Evolutionary conservation across 768 basidiomycete genomes (phyloP).

Genomic region (Terana coerulea): DNA sequence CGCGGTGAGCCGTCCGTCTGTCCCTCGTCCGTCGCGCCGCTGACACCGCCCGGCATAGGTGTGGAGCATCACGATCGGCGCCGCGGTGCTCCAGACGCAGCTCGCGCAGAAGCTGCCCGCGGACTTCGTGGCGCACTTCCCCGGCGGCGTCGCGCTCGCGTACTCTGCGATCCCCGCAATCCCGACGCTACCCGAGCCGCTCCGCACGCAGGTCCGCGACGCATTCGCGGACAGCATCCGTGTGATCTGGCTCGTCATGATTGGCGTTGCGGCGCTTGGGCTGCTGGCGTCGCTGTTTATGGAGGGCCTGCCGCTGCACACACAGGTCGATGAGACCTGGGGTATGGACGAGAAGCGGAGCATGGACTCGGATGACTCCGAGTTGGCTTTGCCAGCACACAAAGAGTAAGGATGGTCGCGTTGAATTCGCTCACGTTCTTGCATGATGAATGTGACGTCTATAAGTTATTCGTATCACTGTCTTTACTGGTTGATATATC

Average conservation of each 20-base stretch:
- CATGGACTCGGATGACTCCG: no score
- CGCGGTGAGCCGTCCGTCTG: background rate
- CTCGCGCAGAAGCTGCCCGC: conserved; percentile 28
- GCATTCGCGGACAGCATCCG: conserved; percentile 29
- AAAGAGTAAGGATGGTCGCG: no score
- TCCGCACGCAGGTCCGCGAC: conserved; percentile 23
- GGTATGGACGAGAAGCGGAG: conserved; percentile 16
- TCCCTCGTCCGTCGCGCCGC: background rate
- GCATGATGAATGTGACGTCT: no score
- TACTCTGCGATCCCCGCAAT: conserved; percentile 29
- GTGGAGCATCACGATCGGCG: conserved; percentile 34
- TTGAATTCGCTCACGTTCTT: no score
- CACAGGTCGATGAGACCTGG: conserved; percentile 27
- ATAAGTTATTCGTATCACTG: no score
- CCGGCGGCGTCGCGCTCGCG: conserved; percentile 22
- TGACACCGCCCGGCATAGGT: conserved; percentile 21
- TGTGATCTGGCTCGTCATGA: conserved; percentile 30
- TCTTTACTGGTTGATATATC: no score
- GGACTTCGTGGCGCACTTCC: conserved; percentile 22
- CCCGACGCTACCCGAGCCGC: conserved; percentile 21
- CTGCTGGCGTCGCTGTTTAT: conserved; percentile 23
- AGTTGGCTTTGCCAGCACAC: no score
- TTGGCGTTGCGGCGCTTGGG: conserved; percentile 27
- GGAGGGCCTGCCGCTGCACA: conserved; percentile 27
- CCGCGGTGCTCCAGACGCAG: conserved; percentile 33